phyloP scores from a whole-genome alignment of 257 asterid genomes.

The Gentiana straminea region DNA sequence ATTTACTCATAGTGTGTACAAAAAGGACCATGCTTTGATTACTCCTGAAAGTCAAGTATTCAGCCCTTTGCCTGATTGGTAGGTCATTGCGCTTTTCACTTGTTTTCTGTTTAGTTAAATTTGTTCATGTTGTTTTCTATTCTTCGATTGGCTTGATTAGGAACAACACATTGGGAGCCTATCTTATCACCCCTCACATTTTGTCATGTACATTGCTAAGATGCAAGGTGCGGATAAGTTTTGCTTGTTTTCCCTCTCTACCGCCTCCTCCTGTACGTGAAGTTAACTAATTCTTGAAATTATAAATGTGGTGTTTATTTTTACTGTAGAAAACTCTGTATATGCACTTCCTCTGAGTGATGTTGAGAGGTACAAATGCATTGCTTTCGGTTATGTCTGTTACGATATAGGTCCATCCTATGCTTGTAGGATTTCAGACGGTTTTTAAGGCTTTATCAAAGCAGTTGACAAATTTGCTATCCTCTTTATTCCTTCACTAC shows the following conservation, averaged over 20 bases:
- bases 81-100: constrained; percentile 6
- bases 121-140: constrained; percentile 1
- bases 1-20: constrained; percentile 84
- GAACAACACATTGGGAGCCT: too few relatives aligned
- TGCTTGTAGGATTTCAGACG: background rate
- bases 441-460: background rate
- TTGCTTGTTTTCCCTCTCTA: too few relatives aligned
- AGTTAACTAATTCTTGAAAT: constrained; percentile 25
- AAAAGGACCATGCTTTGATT: constrained; percentile 75
- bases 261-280: constrained; percentile 58
- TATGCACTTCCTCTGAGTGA: constrained; percentile 66
- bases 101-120: constrained; percentile 9
- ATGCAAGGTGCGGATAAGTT: too few relatives aligned
- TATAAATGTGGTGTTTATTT: background rate
- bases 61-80: constrained; percentile 87
- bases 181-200: too few relatives aligned
- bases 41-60: constrained; percentile 97
- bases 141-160: constrained; percentile 24
- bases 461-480: background rate
- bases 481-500: constrained; percentile 10
- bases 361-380: constrained; percentile 60
- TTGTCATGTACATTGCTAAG: too few relatives aligned
- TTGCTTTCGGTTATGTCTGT: constrained; percentile 2
- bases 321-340: constrained; percentile 54
- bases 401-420: background rate